Evolutionary conservation across 352 stramenopile genomes (phyloP), one percentile per base, ranked within the genome.

Genomic region (Poterioochromonas sp.): DNA sequence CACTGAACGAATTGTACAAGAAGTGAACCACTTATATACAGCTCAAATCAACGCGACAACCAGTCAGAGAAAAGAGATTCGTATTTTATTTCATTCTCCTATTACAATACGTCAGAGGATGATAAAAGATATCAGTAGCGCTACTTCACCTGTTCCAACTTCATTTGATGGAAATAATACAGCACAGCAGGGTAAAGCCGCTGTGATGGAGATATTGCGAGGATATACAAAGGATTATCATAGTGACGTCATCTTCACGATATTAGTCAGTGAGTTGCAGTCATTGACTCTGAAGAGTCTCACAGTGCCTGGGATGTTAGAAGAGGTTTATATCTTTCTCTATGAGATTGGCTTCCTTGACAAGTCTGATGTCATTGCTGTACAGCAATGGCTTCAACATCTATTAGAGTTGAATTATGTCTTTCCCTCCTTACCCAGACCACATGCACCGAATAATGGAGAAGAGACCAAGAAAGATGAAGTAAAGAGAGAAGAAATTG

Each of bases 201-300:
- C n/a, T n/a, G n/a, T n/a, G n/a, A n/a, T n/a, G n/a, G n/a, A n/a
- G n/a, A n/a, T n/a, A n/a, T n/a, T n/a, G n/a, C n/a, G n/a, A n/a
- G n/a, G n/a, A n/a, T 83, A 83, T 41, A 60, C 83, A 58, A 70
- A 47, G 22, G 80, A 83, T 63, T 82, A 83, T 43, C 58, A 80
- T 40, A 47, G 40, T 15, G 80, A 83, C 35, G 18, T 69, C 2
- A 47, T 49, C 15, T 68, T 83, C 8, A 51, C 49, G 1, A 70
- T 39, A 43, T 41, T 83, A 1, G 65, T 83, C 2, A 22, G 29
- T 35, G 77, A 79, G 3, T 26, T 74, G 3, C 40, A 58, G 2
- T 5, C 3, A 12, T 54, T 20, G 1, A 5, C 2, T 39, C 40
- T 34, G 0, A 26, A 15, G 1, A 12, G 2, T 32, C 1, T 34